Evolutionary conservation across 306 rosid genomes (phyloP).

Genomic region (Citrullus mucosospermus): DNA sequence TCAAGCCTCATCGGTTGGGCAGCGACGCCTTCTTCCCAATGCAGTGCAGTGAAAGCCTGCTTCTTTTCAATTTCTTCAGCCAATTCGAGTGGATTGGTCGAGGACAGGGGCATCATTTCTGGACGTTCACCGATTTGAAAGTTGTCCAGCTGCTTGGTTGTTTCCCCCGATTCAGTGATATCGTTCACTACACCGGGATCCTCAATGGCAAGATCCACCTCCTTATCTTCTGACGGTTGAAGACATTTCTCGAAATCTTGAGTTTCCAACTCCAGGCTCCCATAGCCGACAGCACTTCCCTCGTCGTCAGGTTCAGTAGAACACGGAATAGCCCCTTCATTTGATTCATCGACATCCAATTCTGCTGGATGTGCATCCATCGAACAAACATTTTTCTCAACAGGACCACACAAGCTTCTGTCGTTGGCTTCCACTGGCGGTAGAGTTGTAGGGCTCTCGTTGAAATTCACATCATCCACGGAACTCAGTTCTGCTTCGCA

Average conservation of each 20-base stretch:
- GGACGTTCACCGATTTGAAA: slow-evolving; percentile 26
- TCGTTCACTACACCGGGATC: slow-evolving; percentile 31
- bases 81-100: slow-evolving; percentile 52
- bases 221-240: slow-evolving; percentile 14
- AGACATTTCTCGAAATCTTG: slow-evolving; percentile 16
- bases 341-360: slow-evolving; percentile 5
- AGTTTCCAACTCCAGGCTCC: slow-evolving; percentile 12
- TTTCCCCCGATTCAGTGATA: slow-evolving; percentile 47
- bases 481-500: slow-evolving; percentile 17
- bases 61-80: slow-evolving; percentile 90
- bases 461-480: slow-evolving; percentile 24
- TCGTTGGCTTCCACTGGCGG: slow-evolving; percentile 7
- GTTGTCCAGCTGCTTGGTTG: slow-evolving; percentile 49
- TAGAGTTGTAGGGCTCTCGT: slow-evolving; percentile 13
- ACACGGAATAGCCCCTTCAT: slow-evolving; percentile 16
- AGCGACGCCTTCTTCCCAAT: slow-evolving; percentile 95
- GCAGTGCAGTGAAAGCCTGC: slow-evolving; percentile 80
- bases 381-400: slow-evolving; percentile 14
- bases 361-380: slow-evolving; percentile 12
- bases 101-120: slow-evolving; percentile 27
- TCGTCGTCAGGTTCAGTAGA: slow-evolving; percentile 12
- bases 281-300: slow-evolving; percentile 10
- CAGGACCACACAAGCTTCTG: slow-evolving; percentile 10
- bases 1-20: slow-evolving; percentile 98
- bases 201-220: slow-evolving; percentile 17